Evolutionary conservation across 345 rosid genomes (phyloP).

Genomic region (Arabidopsis suecica): DNA sequence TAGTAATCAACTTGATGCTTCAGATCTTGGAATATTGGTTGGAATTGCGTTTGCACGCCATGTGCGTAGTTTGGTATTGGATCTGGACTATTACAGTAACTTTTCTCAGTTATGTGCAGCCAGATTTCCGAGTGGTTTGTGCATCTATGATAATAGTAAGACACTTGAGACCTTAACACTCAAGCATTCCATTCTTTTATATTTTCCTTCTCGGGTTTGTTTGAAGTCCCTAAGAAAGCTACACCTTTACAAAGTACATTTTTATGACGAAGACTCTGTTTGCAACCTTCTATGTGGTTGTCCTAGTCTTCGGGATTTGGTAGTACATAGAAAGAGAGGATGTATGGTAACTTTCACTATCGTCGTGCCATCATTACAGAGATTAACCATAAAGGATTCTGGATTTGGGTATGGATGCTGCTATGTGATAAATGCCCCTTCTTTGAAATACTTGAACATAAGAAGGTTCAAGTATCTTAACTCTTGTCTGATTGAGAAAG

Average conservation of each 20-base stretch:
- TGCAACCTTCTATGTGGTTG: conserved; percentile 7
- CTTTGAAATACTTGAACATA: conserved; percentile 24
- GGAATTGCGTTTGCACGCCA: conserved; percentile 16
- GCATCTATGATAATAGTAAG: neutral
- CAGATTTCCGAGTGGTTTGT: neutral
- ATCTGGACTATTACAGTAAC: neutral
- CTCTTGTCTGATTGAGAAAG: neutral
- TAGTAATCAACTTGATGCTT: neutral
- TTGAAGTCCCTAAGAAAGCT: neutral
- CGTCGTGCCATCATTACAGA: neutral
- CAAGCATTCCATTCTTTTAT: neutral
- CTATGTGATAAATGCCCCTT: conserved; percentile 14
- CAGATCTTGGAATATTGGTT: neutral
- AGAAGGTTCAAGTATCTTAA: neutral
- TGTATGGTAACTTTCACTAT: neutral
- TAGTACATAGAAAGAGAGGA: neutral
- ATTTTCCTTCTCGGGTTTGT: neutral
- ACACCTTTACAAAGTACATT: neutral
- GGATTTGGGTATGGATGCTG: neutral
- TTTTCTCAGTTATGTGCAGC: too few species aligned
- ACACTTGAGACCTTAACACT: neutral
- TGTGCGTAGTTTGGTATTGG: conserved; percentile 1
- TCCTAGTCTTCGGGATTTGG: conserved; percentile 20
- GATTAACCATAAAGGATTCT: neutral
- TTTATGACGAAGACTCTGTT: neutral